Percentiles rank a stretch among this genome's conserved stretches.
These are phyloP conservation scores for Alternaria tenuissima DNA, from an alignment of 2,329 filamentous ascomycete genomes.

Conservation along the genomic window DNA sequence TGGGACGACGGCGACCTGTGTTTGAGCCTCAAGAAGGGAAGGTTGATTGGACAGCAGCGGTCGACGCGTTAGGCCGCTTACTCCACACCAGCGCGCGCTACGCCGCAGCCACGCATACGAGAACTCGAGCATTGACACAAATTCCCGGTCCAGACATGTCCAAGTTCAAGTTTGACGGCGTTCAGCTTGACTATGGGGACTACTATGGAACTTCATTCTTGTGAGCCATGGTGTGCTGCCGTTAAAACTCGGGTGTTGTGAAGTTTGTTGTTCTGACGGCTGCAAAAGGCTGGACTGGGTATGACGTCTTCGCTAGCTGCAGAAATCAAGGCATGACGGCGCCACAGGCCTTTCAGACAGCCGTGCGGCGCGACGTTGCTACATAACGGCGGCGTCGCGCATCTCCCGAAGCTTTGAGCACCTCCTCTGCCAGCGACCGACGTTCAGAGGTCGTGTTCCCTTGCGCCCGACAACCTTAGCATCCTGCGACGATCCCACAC, in stretches of 20 bases:
- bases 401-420: slow-evolving; percentile 39
- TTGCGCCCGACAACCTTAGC: slow-evolving; percentile 45
- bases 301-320: slow-evolving; percentile 34
- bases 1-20: slow-evolving; percentile 26
- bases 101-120: slow-evolving; percentile 38
- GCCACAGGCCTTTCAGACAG: slow-evolving; percentile 30
- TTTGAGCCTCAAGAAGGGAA: slow-evolving; percentile 33
- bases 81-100: slow-evolving; percentile 34
- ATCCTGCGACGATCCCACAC: slow-evolving; percentile 33
- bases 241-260: not conserved
- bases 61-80: not conserved
- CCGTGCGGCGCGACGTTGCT: slow-evolving; percentile 32
- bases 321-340: slow-evolving; percentile 45
- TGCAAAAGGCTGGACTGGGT: not conserved
- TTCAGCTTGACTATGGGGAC: not conserved
- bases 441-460: slow-evolving; percentile 49
- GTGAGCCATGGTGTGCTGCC: not conserved
- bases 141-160: not conserved
- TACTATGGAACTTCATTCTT: not conserved
- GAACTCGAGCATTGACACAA: slow-evolving; percentile 4
- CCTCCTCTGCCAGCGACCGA: slow-evolving; percentile 47
- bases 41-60: slow-evolving; percentile 42
- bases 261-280: not conserved
- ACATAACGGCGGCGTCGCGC: slow-evolving; percentile 45
- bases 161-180: not conserved